Base-by-base conservation (phyloP, 2,329 filamentous ascomycete genomes). In the Plectosphaerella sp. region DNA sequence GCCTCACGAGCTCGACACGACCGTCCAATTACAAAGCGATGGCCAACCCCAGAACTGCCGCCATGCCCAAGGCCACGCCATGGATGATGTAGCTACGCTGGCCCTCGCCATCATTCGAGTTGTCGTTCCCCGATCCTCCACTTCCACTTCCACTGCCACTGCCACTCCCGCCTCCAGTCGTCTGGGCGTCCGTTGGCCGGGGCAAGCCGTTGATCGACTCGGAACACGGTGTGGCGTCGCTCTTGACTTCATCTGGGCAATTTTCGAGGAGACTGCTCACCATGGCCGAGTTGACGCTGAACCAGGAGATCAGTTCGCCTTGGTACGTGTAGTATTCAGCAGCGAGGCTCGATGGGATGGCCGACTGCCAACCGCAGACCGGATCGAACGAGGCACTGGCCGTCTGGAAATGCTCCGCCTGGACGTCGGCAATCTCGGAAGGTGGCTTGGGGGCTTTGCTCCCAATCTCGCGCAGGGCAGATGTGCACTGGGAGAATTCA, bases 301-400 rank as follows among this genome's bases (percentile, higher is more conserved):
- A 50, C 49, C 49, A 50, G 16, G 41, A 36, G 35, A 50, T 15
- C 7, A 50, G 39, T n/a, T 50, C 41, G 25, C 41, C 35, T 25
- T 50, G 49, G 49, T 50, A 50, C 6, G 39, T 35, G 24, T 43
- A 35, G 22, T 41, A 50, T 6, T 50, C 28, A 18, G 18, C 24
- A 25, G 20, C 49, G 6, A 50, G 42, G 25, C 39, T 45, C 11
- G 18, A 24, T 12, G 49, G 49, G 16, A 50, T 20, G 25, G 18
- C 20, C 6, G 49, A 45, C 49, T 50, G 49, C 49, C 49, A 50
- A 25, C 39, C 49, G 41, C 49, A 50, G 18, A n/a, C 33, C 11
- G 25, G 24, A 20, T 28, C 28, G 25, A n/a, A 18, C n/a, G 42
- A 16, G 18, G 22, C 41, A 9, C 39, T 50, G 33, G 39, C 39